Evolutionary conservation across 306 rosid genomes (phyloP).

Genomic region (Herpetospermum pedunculosum): DNA sequence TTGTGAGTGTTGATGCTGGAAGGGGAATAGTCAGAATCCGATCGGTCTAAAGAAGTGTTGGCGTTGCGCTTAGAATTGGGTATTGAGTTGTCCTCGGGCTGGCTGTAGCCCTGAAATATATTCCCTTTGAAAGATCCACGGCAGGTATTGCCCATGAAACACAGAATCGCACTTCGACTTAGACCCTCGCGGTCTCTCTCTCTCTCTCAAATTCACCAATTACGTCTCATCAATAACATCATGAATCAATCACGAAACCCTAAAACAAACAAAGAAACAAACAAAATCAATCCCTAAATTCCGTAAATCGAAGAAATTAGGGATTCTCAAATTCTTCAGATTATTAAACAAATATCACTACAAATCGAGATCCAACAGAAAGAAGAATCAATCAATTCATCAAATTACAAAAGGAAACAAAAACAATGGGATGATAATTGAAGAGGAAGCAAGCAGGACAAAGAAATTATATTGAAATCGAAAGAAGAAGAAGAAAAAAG

Average conservation of each 20-base stretch:
- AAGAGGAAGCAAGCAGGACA: no score
- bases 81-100: constrained; percentile 29
- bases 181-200: constrained; percentile 13
- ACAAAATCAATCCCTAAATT: not conserved
- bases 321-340: not conserved
- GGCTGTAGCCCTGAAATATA: constrained; percentile 43
- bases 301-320: not conserved
- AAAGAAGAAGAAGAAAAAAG: no score
- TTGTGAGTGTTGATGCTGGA: constrained; percentile 34
- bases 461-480: no score
- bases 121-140: constrained; percentile 76
- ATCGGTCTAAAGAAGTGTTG: constrained; percentile 34
- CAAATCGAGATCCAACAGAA: no score
- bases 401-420: no score
- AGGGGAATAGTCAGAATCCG: constrained; percentile 34
- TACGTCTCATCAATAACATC: constrained; percentile 22
- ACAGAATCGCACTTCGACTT: constrained; percentile 4
- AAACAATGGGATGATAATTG: no score
- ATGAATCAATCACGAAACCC: not conserved
- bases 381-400: no score
- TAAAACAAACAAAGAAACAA: not conserved
- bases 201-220: constrained; percentile 24
- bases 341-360: not conserved
- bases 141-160: constrained; percentile 86
- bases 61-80: constrained; percentile 36